These are phyloP conservation scores for Termitomyces sp. DNA, from an alignment of 768 basidiomycete species.

Conservation along the genomic window DNA sequence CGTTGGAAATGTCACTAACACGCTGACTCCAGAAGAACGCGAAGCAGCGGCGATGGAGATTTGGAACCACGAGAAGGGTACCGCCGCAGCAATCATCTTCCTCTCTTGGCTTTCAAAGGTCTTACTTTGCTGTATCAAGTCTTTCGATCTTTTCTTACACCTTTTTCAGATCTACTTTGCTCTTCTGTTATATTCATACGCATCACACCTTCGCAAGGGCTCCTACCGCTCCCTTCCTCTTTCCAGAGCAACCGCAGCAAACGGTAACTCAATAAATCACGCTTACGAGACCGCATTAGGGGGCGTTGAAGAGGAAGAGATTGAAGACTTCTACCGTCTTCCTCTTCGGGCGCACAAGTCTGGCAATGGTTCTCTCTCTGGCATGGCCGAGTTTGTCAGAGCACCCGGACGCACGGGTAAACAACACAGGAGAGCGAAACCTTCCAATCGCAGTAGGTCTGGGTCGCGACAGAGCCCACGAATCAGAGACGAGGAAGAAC, in stretches of 20 bases:
- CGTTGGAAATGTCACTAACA: conserved; percentile 48
- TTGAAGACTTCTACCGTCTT: conserved; percentile 68
- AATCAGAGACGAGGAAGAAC: conserved; percentile 44
- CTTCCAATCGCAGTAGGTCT: conserved; percentile 16
- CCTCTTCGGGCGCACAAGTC: conserved; percentile 49
- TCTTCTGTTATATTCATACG: conserved; percentile 88
- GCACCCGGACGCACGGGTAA: conserved; percentile 36
- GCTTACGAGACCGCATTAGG: conserved; percentile 39
- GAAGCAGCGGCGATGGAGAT: conserved; percentile 72
- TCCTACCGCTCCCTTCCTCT: conserved; percentile 82
- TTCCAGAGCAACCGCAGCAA: conserved; percentile 39
- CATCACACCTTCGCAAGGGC: conserved; percentile 86
- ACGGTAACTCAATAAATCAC: conserved; percentile 29
- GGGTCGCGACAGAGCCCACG: conserved; percentile 30
- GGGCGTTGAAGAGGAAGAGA: conserved; percentile 56
- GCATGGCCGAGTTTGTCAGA: conserved; percentile 64
- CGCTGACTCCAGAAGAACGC: conserved; percentile 65
- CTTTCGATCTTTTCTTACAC: conserved; percentile 8
- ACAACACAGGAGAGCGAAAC: conserved; percentile 12
- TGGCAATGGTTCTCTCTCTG: conserved; percentile 42
- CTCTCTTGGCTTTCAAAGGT: conserved; percentile 91
- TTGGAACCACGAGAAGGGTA: conserved; percentile 89
- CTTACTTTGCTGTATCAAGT: conserved; percentile 20
- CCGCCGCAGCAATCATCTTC: conserved; percentile 73
- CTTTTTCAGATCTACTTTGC: conserved; percentile 87